Evolutionary conservation across 2,329 filamentous ascomycete species (phyloP).

Genomic region (Paraphaeosphaeria sporulosa): DNA sequence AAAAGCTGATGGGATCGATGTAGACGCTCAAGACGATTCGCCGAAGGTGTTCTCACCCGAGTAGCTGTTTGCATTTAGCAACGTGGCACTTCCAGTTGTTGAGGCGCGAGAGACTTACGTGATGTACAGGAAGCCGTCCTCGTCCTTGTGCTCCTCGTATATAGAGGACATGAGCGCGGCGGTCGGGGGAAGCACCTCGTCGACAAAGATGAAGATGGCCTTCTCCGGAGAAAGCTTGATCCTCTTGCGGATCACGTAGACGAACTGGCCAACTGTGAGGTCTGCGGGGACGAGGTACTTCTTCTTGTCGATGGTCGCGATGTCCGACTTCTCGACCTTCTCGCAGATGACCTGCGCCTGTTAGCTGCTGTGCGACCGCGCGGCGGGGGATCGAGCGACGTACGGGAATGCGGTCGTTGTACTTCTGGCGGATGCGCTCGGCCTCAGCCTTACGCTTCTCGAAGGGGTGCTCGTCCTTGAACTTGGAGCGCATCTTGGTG

Average conservation of each 20-base stretch:
- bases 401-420: conserved; percentile 97
- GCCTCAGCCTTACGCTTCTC: conserved; percentile 99
- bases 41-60: conserved; percentile 99
- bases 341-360: conserved; percentile 89
- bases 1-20: conserved; percentile 1
- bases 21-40: conserved; percentile 47
- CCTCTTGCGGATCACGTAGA: conserved; percentile 99
- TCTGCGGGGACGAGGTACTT: conserved; percentile 98
- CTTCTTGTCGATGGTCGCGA: conserved; percentile 99
- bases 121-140: conserved; percentile 94
- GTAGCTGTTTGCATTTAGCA: conserved; percentile 64
- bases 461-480: conserved; percentile 99
- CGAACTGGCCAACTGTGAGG: conserved; percentile 98
- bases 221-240: conserved; percentile 99
- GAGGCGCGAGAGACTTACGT: conserved; percentile 65
- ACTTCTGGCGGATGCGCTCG: conserved; percentile 99
- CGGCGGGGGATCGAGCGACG: conserved; percentile 52
- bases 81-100: not conserved
- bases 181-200: conserved; percentile 95
- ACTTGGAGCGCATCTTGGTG: conserved; percentile 89
- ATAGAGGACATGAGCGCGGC: conserved; percentile 99
- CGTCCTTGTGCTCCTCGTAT: conserved; percentile 97
- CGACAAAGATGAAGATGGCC: conserved; percentile 99
- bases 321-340: conserved; percentile 99
- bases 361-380: conserved; percentile 28